Percentiles rank a stretch among this genome's conserved stretches.
These are phyloP conservation scores for Apophysomyces trapeziformis DNA, from an alignment of 371 early-diverging fungal genomes.

Conservation along the genomic window DNA sequence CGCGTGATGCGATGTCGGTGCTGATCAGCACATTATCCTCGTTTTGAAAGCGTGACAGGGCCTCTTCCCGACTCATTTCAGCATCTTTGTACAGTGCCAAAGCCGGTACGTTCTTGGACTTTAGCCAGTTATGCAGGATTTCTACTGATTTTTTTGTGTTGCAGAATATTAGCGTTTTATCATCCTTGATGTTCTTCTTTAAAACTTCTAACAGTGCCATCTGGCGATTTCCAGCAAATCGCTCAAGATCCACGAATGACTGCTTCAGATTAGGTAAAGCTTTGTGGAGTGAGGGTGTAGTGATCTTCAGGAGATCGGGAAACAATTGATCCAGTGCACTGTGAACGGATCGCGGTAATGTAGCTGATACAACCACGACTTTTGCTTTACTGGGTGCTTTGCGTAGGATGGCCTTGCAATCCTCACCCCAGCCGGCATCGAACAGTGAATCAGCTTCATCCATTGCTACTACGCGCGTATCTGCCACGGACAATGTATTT, in stretches of 20 bases:
- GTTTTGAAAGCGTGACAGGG: slow-evolving; percentile 43
- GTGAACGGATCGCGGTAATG: slow-evolving; percentile 82
- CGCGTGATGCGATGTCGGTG: slow-evolving; percentile 95
- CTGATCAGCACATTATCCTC: slow-evolving; percentile 74
- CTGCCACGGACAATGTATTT: slow-evolving; percentile 56
- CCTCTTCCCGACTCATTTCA: slow-evolving; percentile 45
- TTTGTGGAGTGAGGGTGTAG: slow-evolving; percentile 85
- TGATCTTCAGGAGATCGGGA: slow-evolving; percentile 65
- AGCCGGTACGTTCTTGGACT: slow-evolving; percentile 59
- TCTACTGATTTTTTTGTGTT: slow-evolving; percentile 77
- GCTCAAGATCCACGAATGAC: slow-evolving; percentile 72
- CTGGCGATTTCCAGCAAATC: slow-evolving; percentile 65
- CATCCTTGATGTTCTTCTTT: slow-evolving; percentile 62
- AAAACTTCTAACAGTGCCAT: slow-evolving; percentile 75
- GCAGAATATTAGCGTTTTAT: slow-evolving; percentile 82
- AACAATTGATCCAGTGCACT: slow-evolving; percentile 62
- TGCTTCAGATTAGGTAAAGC: slow-evolving; percentile 78
- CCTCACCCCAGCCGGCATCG: slow-evolving; percentile 80
- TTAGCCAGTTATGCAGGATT: slow-evolving; percentile 61
- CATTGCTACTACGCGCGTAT: slow-evolving; percentile 71
- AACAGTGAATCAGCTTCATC: slow-evolving; percentile 96
- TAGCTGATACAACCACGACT: slow-evolving; percentile 81
- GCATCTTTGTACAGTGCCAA: slow-evolving; percentile 66
- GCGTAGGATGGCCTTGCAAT: slow-evolving; percentile 42
- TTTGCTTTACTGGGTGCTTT: slow-evolving; percentile 32